These are phyloP conservation scores for Paspalum notatum DNA, from an alignment of 176 grass and related monocot species.

Conservation along the genomic window DNA sequence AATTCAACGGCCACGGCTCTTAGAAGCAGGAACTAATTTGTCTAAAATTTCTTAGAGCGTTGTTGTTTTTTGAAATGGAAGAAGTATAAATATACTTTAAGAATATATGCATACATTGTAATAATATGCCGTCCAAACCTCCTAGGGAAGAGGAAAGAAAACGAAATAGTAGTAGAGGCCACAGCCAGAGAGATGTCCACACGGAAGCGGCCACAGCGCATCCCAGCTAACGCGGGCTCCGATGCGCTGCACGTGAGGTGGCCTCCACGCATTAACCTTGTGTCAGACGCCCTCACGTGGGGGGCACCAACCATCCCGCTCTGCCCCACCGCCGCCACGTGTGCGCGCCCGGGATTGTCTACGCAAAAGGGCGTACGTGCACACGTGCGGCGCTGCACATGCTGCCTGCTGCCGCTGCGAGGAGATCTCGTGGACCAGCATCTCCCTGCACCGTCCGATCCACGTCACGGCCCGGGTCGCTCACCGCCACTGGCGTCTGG, in stretches of 20 bases:
- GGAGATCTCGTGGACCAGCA: constrained; percentile 46
- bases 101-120: too few species aligned
- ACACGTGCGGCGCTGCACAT: constrained; percentile 65
- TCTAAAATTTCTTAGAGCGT: too few species aligned
- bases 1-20: too few species aligned
- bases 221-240: constrained; percentile 7
- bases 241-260: constrained; percentile 49
- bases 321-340: constrained; percentile 52
- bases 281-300: constrained; percentile 56
- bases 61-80: too few species aligned
- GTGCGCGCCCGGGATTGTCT: constrained; percentile 47
- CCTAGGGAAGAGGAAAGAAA: neutral
- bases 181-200: neutral
- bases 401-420: constrained; percentile 34
- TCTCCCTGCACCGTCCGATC: neutral
- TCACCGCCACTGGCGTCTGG: fast-evolving
- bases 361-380: constrained; percentile 32
- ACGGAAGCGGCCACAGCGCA: neutral
- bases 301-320: constrained; percentile 3
- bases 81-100: too few species aligned
- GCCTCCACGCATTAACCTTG: constrained; percentile 46
- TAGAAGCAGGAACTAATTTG: too few species aligned
- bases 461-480: neutral
- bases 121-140: neutral
- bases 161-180: neutral